Evolutionary conservation across 2,329 filamentous ascomycete genomes (phyloP).

Genomic region (Alternaria gaisen): DNA sequence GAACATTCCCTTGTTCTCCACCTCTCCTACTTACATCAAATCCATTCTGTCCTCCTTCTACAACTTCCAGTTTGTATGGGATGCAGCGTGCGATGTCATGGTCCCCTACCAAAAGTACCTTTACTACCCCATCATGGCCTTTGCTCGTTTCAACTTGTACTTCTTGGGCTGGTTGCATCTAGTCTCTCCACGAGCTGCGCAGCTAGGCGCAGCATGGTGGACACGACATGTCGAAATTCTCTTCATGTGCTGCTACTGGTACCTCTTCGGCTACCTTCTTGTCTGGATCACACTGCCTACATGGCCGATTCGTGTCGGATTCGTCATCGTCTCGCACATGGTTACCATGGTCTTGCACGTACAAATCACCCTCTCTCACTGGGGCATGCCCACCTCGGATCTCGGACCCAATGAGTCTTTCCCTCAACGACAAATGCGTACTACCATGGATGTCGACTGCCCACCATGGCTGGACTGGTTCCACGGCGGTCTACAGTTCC

Average conservation of each 20-base stretch:
- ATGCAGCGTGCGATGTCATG: conserved; percentile 74
- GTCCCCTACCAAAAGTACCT: conserved; percentile 80
- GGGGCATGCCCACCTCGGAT: conserved; percentile 91
- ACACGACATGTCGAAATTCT: conserved; percentile 80
- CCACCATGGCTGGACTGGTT: conserved; percentile 87
- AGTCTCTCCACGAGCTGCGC: conserved; percentile 73
- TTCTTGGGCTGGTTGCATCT: conserved; percentile 81
- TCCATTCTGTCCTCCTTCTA: conserved; percentile 84
- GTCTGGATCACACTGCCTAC: conserved; percentile 77
- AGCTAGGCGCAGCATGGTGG: conserved; percentile 81
- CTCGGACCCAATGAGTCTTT: conserved; percentile 86
- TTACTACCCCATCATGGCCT: conserved; percentile 81
- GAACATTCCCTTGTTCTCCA: conserved; percentile 85
- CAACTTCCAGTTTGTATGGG: conserved; percentile 79
- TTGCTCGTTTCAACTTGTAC: conserved; percentile 90
- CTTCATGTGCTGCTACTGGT: conserved; percentile 84
- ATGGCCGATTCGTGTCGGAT: conserved; percentile 73
- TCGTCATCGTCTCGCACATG: conserved; percentile 81
- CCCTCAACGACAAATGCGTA: conserved; percentile 88
- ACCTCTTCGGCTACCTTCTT: conserved; percentile 84
- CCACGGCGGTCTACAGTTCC: conserved; percentile 88
- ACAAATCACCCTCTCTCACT: conserved; percentile 91
- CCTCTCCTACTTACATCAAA: conserved; percentile 81
- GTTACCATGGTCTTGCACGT: conserved; percentile 83
- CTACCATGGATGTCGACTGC: conserved; percentile 93